Evolutionary conservation across 306 rosid genomes (phyloP), one percentile per base, ranked within the genome.

Genomic region (Quercus wislizeni): DNA sequence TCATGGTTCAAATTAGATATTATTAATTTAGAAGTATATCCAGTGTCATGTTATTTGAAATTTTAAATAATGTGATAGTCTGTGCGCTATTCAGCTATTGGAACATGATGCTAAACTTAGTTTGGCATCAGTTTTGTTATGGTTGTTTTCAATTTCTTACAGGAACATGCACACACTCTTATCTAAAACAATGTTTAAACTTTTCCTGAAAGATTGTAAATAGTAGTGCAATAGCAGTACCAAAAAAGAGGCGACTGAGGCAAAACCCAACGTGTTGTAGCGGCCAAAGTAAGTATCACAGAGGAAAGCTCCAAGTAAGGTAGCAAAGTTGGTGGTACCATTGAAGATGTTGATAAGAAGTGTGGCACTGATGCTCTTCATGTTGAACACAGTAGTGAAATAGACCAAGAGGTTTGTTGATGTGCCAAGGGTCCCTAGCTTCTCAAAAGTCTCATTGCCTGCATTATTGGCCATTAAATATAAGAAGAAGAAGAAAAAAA

Each of bases 391-490:
- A 6, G 13, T 65, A 6, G 21, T 65, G 5, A 65, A 13, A 65
- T 65, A 30, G 8, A 65, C 21, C 21, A 17, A 8, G 17, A 65
- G 23, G 46, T 65, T 65, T 27, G 46, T 11, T 65, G 21, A 65
- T 17, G 46, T 30, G 8, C 46, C 46, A 65, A 65, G 31, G 6
- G 49, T 65, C 11, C 71, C 71, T 5, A 31, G 46, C 71, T 65
- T 65, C 71, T 65, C 71, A 65, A 31, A 65, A 7, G 71, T 28
- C 21, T 65, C 71, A 30, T 65, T 65, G 12, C 71, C 46, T 65
- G 71, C 46, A 31, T 28, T 17, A 1, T 65, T 18, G 41, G 3
- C 17, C 20, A 27, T 30, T 10, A 65, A 15, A 17, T 65, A 15
- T 3, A 17, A 65, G 71, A 18, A 14, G 18, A 31, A 38, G 41